Evolutionary conservation across 352 stramenopile genomes (phyloP), one percentile per base, ranked within the genome.

Genomic region (Peronospora farinosa): DNA sequence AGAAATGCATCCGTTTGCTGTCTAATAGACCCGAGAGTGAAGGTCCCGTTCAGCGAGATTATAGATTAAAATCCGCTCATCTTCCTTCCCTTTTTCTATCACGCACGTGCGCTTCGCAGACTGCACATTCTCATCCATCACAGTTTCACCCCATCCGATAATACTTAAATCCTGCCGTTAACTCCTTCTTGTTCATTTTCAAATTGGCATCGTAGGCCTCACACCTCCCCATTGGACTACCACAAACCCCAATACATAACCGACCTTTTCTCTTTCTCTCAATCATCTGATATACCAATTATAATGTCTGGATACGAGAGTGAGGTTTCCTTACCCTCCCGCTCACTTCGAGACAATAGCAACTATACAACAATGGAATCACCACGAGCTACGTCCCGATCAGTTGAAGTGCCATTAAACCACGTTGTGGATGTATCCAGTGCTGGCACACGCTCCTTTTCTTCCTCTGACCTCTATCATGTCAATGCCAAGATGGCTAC

Each of bases 271-370:
- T 7, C 5, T 15, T 12, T 15, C 5, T 16, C 10, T 27, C 37
- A 1, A n/a, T 42, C 10, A 9, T 8, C 19, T 9, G 27, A 12
- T 31, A 9, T 31, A 28, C 16, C 13, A 3, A 19, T 12, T 11
- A 15, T 31, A 16, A 74, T 74, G 65, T 63, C 57, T 21, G 57
- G 60, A 39, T 74, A 74, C 40, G 63, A 71, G 44, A 67, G 48
- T 25, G 54, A 45, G 32, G 50, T 50, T 3, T 67, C 63, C 10
- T 49, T 65, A 43, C 63, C 63, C 40, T 65, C 63, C 15, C 65
- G 65, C 31, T 64, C 65, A 9, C 21, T 68, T 15, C 49, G 32
- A 27, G 49, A 67, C 49, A 54, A n/a, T 13, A 47, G 15, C 25
- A 51, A 42, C 40, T 71, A 71, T 28, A 40, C 58, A 1, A 45